Conservation (phyloP, 768 basidiomycete species). For the Tubosaeta sp. region DNA sequence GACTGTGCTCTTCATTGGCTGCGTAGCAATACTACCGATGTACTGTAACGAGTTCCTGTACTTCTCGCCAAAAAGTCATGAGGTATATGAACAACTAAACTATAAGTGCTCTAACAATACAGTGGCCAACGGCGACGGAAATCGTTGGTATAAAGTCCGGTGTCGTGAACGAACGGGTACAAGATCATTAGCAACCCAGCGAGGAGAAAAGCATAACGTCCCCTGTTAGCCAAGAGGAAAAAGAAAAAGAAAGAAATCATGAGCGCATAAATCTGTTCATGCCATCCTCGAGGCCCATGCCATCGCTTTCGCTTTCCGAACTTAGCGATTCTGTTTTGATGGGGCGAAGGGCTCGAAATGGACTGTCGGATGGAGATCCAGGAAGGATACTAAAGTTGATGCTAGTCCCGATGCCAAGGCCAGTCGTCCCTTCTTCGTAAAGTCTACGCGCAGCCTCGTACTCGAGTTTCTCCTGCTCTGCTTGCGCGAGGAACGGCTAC, state of each 20-base stretch:
- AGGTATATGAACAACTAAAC: slow-evolving; percentile 33
- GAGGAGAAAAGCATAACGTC: slow-evolving; percentile 16
- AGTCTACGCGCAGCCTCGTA: slow-evolving; percentile 82
- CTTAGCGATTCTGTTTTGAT: slow-evolving; percentile 61
- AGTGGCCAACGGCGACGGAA: slow-evolving; percentile 31
- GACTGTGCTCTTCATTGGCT: slow-evolving; percentile 84
- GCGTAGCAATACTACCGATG: slow-evolving; percentile 31
- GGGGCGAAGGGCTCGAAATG: slow-evolving; percentile 37
- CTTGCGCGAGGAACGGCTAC: slow-evolving; percentile 89
- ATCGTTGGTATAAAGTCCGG: slow-evolving; percentile 27
- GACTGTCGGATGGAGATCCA: slow-evolving; percentile 51
- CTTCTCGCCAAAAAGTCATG: slow-evolving; percentile 12
- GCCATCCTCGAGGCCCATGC: slow-evolving; percentile 48
- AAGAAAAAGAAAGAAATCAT: slow-evolving; percentile 21
- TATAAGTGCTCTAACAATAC: slow-evolving; percentile 39
- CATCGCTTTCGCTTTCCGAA: slow-evolving; percentile 70
- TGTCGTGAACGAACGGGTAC: slow-evolving; percentile 28
- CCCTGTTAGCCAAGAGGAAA: slow-evolving; percentile 14
- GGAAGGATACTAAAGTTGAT: slow-evolving; percentile 84
- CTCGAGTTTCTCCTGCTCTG: slow-evolving; percentile 92
- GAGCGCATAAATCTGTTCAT: slow-evolving; percentile 35
- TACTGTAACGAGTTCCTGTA: slow-evolving; percentile 21
- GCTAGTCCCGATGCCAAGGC: slow-evolving; percentile 58
- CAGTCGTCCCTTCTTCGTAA: slow-evolving; percentile 80
- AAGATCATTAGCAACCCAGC: slow-evolving; percentile 31